A percentile compares a stretch with the other conserved stretches of the same genome.
phyloP scores from a whole-genome alignment of 1,284 basidiomycete genomes.

The Pseudozyma sp. region DNA sequence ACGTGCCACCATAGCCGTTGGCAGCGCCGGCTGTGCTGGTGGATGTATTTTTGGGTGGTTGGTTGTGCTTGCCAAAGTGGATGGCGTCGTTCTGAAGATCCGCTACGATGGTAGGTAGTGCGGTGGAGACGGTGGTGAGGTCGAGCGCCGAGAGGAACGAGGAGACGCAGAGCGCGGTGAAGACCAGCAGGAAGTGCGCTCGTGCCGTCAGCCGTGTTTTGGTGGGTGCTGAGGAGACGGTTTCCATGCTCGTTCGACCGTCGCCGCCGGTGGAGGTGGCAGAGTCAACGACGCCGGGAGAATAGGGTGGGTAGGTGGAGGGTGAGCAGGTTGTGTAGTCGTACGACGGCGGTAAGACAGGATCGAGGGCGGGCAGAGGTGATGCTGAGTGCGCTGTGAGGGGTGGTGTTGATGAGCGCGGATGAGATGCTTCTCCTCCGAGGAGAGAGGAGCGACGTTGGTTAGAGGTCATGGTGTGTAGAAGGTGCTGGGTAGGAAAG shows the following conservation, averaged over 20 bases:
- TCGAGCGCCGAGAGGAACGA: constrained; percentile 45
- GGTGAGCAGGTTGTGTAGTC: too few relatives aligned
- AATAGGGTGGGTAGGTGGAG: too few relatives aligned
- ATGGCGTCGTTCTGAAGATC: constrained; percentile 38
- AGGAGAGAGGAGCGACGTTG: too few relatives aligned
- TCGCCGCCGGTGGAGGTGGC: neutral
- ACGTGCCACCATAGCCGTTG: constrained; percentile 21
- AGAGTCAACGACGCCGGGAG: too few relatives aligned
- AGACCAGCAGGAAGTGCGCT: constrained; percentile 40
- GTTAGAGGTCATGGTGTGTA: too few relatives aligned
- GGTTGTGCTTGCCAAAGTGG: constrained; percentile 18
- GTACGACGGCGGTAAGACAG: too few relatives aligned
- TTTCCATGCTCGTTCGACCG: constrained; percentile 6
- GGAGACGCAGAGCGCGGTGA: constrained; percentile 31
- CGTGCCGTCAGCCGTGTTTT: constrained; percentile 6
- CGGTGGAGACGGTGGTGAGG: constrained; percentile 43
- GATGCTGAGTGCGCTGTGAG: too few relatives aligned
- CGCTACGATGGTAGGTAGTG: constrained; percentile 43
- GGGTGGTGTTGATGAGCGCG: too few relatives aligned
- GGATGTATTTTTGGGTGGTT: neutral
- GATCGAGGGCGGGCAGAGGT: too few relatives aligned
- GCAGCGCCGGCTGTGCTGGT: constrained; percentile 7
- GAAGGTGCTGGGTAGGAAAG: too few relatives aligned
- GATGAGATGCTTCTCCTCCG: too few relatives aligned
- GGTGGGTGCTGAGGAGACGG: neutral